Conservation (phyloP, 257 asterid species). For the Ocimum tenuiflorum region DNA sequence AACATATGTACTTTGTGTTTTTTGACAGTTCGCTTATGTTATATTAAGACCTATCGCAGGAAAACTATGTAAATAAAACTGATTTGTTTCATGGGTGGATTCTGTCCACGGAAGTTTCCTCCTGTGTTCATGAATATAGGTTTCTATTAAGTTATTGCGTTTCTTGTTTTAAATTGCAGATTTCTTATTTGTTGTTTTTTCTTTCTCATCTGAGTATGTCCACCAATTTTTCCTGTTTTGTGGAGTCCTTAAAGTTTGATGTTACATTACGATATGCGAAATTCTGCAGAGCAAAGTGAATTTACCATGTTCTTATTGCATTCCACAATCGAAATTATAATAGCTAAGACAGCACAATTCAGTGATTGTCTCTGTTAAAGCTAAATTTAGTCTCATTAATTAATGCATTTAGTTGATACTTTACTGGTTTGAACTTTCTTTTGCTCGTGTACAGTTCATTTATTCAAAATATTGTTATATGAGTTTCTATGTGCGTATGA, state of each 20-base stretch:
- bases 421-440: background rate
- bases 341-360: background rate
- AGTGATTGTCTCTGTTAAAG: background rate
- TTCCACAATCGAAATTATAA: background rate
- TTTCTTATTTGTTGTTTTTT: background rate
- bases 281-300: background rate
- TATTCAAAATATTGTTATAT: background rate
- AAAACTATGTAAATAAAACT: no score
- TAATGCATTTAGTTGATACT: background rate
- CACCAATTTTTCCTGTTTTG: background rate
- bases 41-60: background rate
- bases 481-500: background rate
- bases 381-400: background rate
- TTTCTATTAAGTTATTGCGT: background rate
- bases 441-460: background rate
- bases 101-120: background rate
- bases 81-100: conserved; percentile 15
- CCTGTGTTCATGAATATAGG: background rate
- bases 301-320: background rate
- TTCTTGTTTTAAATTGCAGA: background rate
- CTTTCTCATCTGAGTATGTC: background rate
- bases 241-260: background rate
- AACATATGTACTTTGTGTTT: no score
- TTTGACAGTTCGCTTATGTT: background rate
- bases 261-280: background rate